Conservation (phyloP, 2,329 filamentous ascomycete genomes). For the Keithomyces neogunnii region DNA sequence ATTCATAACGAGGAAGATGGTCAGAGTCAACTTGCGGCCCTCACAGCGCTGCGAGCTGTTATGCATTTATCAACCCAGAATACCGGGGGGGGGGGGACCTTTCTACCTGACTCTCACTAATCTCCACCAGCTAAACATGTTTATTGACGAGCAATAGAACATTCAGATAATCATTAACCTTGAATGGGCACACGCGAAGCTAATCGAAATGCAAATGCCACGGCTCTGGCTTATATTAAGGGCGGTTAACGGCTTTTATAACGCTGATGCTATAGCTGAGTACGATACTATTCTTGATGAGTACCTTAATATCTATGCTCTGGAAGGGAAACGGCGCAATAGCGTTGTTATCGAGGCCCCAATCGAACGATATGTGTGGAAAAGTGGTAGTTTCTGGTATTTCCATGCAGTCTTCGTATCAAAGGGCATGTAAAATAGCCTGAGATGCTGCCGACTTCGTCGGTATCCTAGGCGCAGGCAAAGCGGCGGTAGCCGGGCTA, state of each 20-base stretch:
- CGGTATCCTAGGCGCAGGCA: too few relatives aligned
- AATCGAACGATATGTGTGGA: background rate
- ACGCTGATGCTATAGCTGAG: background rate
- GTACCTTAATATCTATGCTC: conserved; percentile 6
- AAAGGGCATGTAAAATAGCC: conserved; percentile 15
- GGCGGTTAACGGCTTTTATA: conserved; percentile 5
- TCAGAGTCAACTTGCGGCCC: conserved; percentile 17
- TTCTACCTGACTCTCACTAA: conserved; percentile 25
- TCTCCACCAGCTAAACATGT: conserved; percentile 27
- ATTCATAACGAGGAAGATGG: conserved; percentile 18
- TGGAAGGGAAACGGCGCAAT: conserved; percentile 6
- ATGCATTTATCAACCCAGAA: conserved; percentile 12
- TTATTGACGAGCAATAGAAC: conserved; percentile 22
- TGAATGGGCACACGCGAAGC: conserved; percentile 18
- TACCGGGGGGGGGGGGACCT: conserved; percentile 20
- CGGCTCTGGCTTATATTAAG: conserved; percentile 18
- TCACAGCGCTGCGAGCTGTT: conserved; percentile 19
- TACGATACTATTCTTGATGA: conserved; percentile 4
- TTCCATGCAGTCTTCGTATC: conserved; percentile 11
- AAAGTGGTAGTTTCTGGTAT: conserved; percentile 13
- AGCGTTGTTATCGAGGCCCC: background rate
- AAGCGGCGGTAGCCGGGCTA: too few relatives aligned
- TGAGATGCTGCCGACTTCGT: too few relatives aligned
- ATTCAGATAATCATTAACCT: conserved; percentile 21
- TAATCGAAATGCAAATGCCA: conserved; percentile 16